Evolutionary conservation across 2,329 filamentous ascomycete species (phyloP), one percentile per base, ranked within the genome.

Genomic region (Pseudocercospora pini-densiflorae): DNA sequence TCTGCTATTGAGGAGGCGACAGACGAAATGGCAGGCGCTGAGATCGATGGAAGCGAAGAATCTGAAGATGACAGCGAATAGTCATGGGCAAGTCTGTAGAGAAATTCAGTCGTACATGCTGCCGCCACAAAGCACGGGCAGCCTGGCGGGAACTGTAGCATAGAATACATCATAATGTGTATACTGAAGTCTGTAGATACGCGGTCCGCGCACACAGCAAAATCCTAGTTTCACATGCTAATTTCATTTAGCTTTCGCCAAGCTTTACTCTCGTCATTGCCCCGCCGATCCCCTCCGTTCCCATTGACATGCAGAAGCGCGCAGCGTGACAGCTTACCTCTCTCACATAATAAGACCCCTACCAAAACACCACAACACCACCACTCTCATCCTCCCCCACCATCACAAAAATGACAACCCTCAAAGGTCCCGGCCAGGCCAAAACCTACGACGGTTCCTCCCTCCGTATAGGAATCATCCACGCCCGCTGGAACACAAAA

Each of bases 401-500:
- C n/a, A n/a, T n/a, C n/a, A n/a, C n/a, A n/a, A n/a, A n/a, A n/a
- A n/a, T 88, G 85, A 76, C 85, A 64, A 80, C 84, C 55, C 79
- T 89, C 72, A 90, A 90, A 82, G 89, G 89, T 61, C 87, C 87
- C 33, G 88, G 88, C 70, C 83, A 85, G 75, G 81, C 85, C 33
- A 84, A 84, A 75, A 80, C 76, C 65, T 85, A 85, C 77, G 86
- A 89, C 76, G 87, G 83, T 72, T 81, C 81, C 9, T 85, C 84
- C 76, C 88, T 99, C 70, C 92, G 95, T 77, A 90, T 99, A 78
- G 94, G 92, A 77, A 98, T 99, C 77, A 88, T 99, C 66, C 95
- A 98, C 82, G 94, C 94, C 66, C 90, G 95, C 75, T 99, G 95
- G 95, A 99, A 99, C 83, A 86, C 86, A 71, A 87, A 86, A 72